phyloP scores from a whole-genome alignment of 2,329 filamentous ascomycete species.

The Anisogramma anomala region DNA sequence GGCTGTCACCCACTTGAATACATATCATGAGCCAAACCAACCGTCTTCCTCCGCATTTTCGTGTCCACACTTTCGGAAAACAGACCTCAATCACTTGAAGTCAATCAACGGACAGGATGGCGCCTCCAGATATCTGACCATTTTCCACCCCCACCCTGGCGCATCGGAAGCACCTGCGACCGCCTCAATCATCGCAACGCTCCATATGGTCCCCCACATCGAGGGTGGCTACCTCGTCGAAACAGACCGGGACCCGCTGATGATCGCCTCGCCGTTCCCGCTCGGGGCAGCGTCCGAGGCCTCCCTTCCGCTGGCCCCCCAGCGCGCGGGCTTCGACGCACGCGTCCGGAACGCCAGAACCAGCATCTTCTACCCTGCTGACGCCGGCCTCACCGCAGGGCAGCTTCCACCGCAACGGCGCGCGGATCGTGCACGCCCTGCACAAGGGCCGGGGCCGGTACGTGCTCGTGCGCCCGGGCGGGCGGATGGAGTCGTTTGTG shows the following conservation, averaged over 20 bases:
- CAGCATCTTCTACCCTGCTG: slow-evolving; percentile 53
- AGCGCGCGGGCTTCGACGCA: slow-evolving; percentile 27
- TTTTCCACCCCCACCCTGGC: slow-evolving; percentile 1
- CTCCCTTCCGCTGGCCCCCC: slow-evolving; percentile 23
- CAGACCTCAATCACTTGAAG: not conserved
- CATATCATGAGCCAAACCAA: too few relatives aligned
- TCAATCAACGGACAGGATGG: not conserved
- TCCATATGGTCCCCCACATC: slow-evolving; percentile 42
- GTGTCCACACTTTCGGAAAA: too few relatives aligned
- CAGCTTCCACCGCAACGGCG: slow-evolving; percentile 51
- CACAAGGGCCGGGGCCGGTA: slow-evolving; percentile 53
- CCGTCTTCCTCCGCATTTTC: too few relatives aligned
- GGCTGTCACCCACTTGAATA: too few relatives aligned
- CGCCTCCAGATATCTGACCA: not conserved
- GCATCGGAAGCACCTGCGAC: slow-evolving; percentile 12
- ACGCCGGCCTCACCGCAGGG: slow-evolving; percentile 44
- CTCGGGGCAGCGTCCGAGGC: slow-evolving; percentile 25
- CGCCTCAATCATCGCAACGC: slow-evolving; percentile 22
- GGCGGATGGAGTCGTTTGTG: slow-evolving; percentile 48
- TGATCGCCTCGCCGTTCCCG: slow-evolving; percentile 45
- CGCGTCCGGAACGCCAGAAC: slow-evolving; percentile 42
- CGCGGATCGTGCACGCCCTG: slow-evolving; percentile 52
- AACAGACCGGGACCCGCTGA: slow-evolving; percentile 42
- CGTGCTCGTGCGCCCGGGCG: slow-evolving; percentile 49
- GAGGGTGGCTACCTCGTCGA: slow-evolving; percentile 55